Evolutionary conservation across 345 rosid species (phyloP), one percentile per base, ranked within the genome.

Genomic region (Citrus inodora): DNA sequence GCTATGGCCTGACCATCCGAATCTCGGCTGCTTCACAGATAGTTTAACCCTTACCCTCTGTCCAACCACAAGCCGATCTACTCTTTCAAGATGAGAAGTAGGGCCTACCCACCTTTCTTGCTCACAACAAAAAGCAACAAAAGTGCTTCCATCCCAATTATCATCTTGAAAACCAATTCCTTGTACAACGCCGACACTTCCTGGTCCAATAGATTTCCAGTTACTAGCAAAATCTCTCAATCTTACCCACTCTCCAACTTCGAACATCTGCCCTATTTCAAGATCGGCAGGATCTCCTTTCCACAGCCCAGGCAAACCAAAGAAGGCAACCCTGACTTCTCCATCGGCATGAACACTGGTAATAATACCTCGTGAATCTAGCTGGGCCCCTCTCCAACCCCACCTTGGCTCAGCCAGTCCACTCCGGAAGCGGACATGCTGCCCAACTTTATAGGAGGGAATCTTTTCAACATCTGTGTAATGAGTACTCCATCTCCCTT

Each of bases 311-410:
- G 87, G 87, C 88, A 96, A 86, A 53, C 92, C 95, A 77, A 87
- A 86, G 88, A 96, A 90, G 55, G 99, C 93, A 84, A 94, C 87
- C 79, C 97, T 87, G 10, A 91, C 83, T 87, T 96, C 99, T 82
- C 97, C 98, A 86, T 96, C 98, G 74, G 97, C 95, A 84, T 94
- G 93, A 77, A 96, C 97, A 61, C 92, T 85, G 16, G 95, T 90
- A 78, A 96, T 79, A 81, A 96, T 85, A 71, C 98, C 98, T 71
- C 86, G 87, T 51, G 95, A 94, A 78, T 89, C 89, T 37, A 89
- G 88, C 81, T 63, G 88, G 63, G 97, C 88, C 65, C 95, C 98
- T 84, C 98, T 88, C 99, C 99, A 96, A 14, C 99, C 98, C 99
- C 98, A 94, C 82, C 98, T 89, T 67, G 99, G 99, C 78, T 94